Conservation (phyloP, 2,329 filamentous ascomycete species). For the Macrophomina phaseolina region DNA sequence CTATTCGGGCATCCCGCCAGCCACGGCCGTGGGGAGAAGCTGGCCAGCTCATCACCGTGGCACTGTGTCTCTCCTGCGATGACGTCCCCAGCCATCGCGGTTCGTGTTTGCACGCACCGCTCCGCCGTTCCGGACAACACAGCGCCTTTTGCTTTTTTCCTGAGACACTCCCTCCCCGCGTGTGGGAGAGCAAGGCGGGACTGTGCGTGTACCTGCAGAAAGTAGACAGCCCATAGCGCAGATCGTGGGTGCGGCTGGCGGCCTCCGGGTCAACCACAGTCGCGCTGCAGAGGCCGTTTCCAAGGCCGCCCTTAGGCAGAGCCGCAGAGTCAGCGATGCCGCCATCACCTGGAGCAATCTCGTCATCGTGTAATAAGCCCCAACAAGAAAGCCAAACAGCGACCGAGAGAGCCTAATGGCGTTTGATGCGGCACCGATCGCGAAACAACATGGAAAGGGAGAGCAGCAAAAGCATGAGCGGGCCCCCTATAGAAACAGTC, state of each 20-base stretch:
- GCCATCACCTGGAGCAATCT: conserved; percentile 19
- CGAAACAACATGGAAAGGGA: neutral
- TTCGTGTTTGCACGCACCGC: neutral
- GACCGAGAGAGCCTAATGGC: conserved; percentile 3
- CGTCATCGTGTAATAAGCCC: conserved; percentile 22
- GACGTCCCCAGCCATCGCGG: neutral
- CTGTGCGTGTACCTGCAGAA: conserved; percentile 24
- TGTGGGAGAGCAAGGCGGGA: neutral
- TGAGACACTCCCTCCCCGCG: neutral
- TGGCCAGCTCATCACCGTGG: conserved; percentile 17
- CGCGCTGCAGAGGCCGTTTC: conserved; percentile 6
- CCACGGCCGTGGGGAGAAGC: conserved; percentile 14
- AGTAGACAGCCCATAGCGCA: conserved; percentile 16
- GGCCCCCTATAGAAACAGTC: conserved; percentile 21
- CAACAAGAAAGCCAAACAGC: neutral
- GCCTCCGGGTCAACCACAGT: conserved; percentile 5
- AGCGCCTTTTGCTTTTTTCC: neutral
- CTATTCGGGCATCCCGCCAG: conserved; percentile 16
- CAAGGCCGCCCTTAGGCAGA: neutral
- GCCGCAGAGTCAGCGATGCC: neutral
- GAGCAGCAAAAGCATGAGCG: neutral
- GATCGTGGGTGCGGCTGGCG: conserved; percentile 6
- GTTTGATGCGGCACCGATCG: conserved; percentile 17
- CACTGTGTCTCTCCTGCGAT: conserved; percentile 1
- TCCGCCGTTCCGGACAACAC: conserved; percentile 7